These are phyloP conservation scores for Schizophyllum amplum DNA, from an alignment of 1,284 basidiomycete genomes.

Conservation along the genomic window DNA sequence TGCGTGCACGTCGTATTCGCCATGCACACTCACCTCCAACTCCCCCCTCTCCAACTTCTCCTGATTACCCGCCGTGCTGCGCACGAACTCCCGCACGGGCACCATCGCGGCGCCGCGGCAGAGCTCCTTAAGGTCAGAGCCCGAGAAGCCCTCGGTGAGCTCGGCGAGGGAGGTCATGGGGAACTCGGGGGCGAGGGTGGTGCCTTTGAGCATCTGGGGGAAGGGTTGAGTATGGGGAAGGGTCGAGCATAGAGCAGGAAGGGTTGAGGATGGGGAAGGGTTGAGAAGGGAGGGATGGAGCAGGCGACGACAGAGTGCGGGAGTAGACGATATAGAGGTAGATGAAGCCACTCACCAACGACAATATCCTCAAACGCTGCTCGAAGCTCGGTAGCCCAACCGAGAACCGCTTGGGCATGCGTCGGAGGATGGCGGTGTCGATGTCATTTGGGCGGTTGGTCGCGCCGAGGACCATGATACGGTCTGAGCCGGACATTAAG, in stretches of 20 bases:
- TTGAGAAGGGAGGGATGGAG: neutral
- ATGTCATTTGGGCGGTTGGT: slow-evolving; percentile 96
- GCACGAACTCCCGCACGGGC: slow-evolving; percentile 84
- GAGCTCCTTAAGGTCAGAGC: slow-evolving; percentile 91
- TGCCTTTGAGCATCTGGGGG: slow-evolving; percentile 78
- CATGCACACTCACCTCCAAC: slow-evolving; percentile 36
- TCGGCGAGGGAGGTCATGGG: slow-evolving; percentile 62
- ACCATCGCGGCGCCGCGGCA: slow-evolving; percentile 91
- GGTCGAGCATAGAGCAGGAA: neutral
- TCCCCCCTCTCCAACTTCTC: slow-evolving; percentile 45
- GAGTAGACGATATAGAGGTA: too few relatives aligned
- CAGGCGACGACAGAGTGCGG: neutral
- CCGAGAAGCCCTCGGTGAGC: slow-evolving; percentile 75
- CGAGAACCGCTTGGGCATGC: slow-evolving; percentile 98
- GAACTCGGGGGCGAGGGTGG: slow-evolving; percentile 61
- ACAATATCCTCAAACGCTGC: slow-evolving; percentile 87
- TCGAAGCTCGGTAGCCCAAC: slow-evolving; percentile 76
- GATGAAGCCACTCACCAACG: slow-evolving; percentile 46
- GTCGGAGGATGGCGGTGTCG: slow-evolving; percentile 88
- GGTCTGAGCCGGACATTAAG: slow-evolving; percentile 73
- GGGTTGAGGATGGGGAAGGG: neutral
- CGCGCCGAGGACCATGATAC: slow-evolving; percentile 92
- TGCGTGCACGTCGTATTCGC: too few relatives aligned
- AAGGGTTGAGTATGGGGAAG: neutral
- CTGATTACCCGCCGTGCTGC: slow-evolving; percentile 45